Percentiles rank a stretch among this genome's conserved stretches.
phyloP scores from a whole-genome alignment of 176 grass and related monocot species.

The Musa troglodytarum region DNA sequence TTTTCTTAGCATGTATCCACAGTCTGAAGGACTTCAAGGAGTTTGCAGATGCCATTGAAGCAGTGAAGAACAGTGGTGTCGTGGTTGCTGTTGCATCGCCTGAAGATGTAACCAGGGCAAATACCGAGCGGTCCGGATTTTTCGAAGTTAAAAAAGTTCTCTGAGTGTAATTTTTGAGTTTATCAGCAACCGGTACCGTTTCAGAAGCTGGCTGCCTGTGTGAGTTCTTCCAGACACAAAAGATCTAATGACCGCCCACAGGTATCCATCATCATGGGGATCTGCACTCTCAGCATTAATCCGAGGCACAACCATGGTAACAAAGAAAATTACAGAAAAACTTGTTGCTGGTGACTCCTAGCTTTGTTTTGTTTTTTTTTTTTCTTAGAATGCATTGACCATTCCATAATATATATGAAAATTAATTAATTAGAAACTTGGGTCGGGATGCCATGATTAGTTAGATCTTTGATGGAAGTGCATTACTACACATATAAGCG shows the following conservation, averaged over 20 bases:
- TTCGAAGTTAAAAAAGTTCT: slow-evolving; percentile 63
- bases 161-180: slow-evolving; percentile 21
- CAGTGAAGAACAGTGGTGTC: slow-evolving; percentile 66
- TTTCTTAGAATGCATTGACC: neutral
- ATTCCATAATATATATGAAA: neutral
- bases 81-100: slow-evolving; percentile 80
- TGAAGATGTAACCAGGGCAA: slow-evolving; percentile 59
- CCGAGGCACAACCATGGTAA: neutral
- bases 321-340: too few relatives aligned
- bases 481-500: neutral
- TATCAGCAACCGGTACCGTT: too few relatives aligned
- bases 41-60: slow-evolving; percentile 75
- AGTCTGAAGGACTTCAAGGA: slow-evolving; percentile 95
- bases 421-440: neutral
- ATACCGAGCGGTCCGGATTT: slow-evolving; percentile 44
- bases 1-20: slow-evolving; percentile 22
- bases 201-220: neutral
- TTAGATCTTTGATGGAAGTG: neutral
- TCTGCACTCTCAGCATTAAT: neutral
- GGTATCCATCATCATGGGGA: neutral
- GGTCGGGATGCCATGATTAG: neutral
- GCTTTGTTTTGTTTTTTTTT: too few relatives aligned
- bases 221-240: neutral
- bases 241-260: neutral
- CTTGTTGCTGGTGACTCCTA: too few relatives aligned